Base-by-base conservation (phyloP, 2,329 filamentous ascomycete species). In the Scolecobasidium constrictum region DNA sequence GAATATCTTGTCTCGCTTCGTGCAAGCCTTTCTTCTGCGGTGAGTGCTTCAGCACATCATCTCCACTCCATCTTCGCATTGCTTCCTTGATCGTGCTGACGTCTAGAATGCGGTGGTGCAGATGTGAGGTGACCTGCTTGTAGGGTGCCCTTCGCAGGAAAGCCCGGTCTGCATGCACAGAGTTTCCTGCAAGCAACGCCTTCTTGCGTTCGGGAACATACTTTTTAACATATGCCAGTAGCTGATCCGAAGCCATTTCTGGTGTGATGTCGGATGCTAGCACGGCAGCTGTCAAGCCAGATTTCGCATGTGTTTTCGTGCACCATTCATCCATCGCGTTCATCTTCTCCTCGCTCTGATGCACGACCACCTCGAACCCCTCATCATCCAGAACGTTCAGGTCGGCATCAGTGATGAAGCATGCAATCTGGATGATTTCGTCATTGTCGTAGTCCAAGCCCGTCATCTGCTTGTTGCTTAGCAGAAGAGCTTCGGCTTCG, bases 81-180 rank as follows among this genome's bases (percentile, higher is more conserved):
- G 86, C 88, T 67, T 98, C 92, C 65, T 96, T 96, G 56, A 96
- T 76, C 37, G 79, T 75, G 61, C 87, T 95, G 43, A 96, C 86
- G 59, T 98, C 92, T 38, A 96, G 66, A 49, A 98, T 83, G 13
- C 92, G 77, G 63, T 98, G 87, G 62, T 94, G 84, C 50, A 98
- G 67, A 61, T 92, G 77, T 44, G 83, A 75, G 38, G 85, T 64
- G 2, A 94, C 78, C 46, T 71, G 67, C 31, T 70, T 74, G 62
- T 90, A 98, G 0, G 88, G 87, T 44, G 71, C 71, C 48, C 76
- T 75, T 4, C 77, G 70, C 46, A 98, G 68, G 57, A 98, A 98
- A 2, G 77, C 77, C 53, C 78, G 78, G 62, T 98, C 92, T 3
- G 83, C 86, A 58, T 98, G 90, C 19, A 98, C 85, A 45, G 82